Base-by-base conservation (phyloP, 23 red algal species). In the Agarophyton chilense region DNA sequence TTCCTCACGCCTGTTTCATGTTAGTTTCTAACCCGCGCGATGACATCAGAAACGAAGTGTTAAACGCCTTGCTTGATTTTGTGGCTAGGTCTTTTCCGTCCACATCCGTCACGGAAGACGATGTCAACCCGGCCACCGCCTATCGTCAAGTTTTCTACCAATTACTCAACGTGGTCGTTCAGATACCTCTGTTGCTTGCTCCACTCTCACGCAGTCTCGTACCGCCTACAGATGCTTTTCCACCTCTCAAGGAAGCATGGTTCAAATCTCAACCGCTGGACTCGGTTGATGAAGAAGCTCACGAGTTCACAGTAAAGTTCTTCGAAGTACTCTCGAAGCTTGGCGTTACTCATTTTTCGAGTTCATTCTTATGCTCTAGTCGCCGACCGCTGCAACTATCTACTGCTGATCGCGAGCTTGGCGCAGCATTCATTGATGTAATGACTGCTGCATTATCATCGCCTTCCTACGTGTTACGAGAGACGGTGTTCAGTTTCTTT, bases 301-400 rank as follows among this genome's bases (percentile, higher is more conserved):
- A 88, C 55, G 84, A 88, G 33, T 88, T 88, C 47, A 53, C 51
- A 38, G 72, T 88, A 38, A 55, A 52, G n/a, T 88, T 78, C 45
- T 88, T 88, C 52, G 65, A 64, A n/a, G 65, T 88, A 25, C 34
- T 88, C 31, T 77, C 65, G 29, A 56, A 88, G n/a, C 44, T 88
- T 43, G 84, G 84, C 33, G 36, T 21, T 12, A 58, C 65, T 53
- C 60, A 88, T 70, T 88, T 88, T 88, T 42, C 32, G n/a, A 14
- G n/a, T 31, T 53, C 66, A 31, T 88, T 88, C 39, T 68, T 88
- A 10, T 11, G 31, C 68, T 26, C 44, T 24, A 77, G 22, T 10
- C n/a, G 36, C 31, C 42, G 66, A 32, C 22, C 34, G 25, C 7
- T 39, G 21, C 13, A 42, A 17, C 50, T 88, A 36, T 88, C 84